A percentile compares a stretch with the other conserved stretches of the same genome.
These are phyloP conservation scores for Diplodia sapinea DNA, from an alignment of 2,329 filamentous ascomycete genomes.

Conservation along the genomic window DNA sequence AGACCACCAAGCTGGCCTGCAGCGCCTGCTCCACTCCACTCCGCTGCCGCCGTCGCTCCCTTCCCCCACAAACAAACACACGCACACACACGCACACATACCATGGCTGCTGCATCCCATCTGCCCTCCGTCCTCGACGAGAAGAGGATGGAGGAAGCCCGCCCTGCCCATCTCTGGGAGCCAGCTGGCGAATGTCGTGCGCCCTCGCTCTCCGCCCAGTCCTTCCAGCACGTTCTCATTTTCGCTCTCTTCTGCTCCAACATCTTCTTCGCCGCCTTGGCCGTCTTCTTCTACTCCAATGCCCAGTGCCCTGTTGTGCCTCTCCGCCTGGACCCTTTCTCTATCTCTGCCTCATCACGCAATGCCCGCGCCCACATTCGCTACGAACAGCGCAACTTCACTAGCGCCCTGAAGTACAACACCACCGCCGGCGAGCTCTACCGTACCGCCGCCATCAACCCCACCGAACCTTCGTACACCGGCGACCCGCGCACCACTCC, in stretches of 20 bases:
- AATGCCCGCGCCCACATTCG: slow-evolving; percentile 22
- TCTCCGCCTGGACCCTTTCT: slow-evolving; percentile 6
- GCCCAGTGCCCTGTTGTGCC: slow-evolving; percentile 25
- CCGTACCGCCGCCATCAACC: background rate
- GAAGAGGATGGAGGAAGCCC: slow-evolving; percentile 8
- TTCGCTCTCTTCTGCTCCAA: slow-evolving; percentile 31
- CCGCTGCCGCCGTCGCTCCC: background rate
- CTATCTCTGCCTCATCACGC: slow-evolving; percentile 14
- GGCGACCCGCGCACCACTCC: slow-evolving; percentile 20
- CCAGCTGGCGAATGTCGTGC: slow-evolving; percentile 1
- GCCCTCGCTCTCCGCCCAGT: slow-evolving; percentile 15
- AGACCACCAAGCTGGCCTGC: background rate
- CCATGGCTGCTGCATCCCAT: background rate
- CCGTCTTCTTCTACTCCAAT: slow-evolving; percentile 28
- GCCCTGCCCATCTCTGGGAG: background rate
- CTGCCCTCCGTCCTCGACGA: slow-evolving; percentile 2
- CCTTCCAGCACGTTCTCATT: slow-evolving; percentile 27
- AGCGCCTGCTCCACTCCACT: background rate
- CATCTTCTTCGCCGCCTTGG: slow-evolving; percentile 22
- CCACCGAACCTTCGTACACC: slow-evolving; percentile 9
- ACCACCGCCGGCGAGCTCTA: background rate
- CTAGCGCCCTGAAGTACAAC: slow-evolving; percentile 15
- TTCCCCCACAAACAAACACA: background rate
- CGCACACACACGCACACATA: background rate
- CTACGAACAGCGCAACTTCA: slow-evolving; percentile 27